These are phyloP conservation scores for Yamadazyma friedrichii DNA, from an alignment of 1,139 yeast species.

Conservation along the genomic window DNA sequence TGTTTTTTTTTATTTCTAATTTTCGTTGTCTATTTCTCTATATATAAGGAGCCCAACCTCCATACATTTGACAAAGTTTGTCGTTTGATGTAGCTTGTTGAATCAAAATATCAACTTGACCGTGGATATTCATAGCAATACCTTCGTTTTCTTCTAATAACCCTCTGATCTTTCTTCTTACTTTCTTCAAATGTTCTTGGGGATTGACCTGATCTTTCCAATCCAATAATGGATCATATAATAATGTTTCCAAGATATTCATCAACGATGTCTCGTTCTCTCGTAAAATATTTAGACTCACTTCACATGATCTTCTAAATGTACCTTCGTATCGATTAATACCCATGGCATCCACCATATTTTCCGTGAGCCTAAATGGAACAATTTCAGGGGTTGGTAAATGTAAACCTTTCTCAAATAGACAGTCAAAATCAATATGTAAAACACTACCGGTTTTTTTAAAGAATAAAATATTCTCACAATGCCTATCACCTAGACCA, in stretches of 20 bases:
- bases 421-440: slow-evolving; percentile 96
- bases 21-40: slow-evolving; percentile 11
- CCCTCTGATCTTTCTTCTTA: slow-evolving; percentile 83
- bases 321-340: slow-evolving; percentile 88
- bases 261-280: slow-evolving; percentile 83
- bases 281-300: slow-evolving; percentile 71
- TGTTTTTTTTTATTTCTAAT: neutral
- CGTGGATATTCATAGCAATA: slow-evolving; percentile 83
- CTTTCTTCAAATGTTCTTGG: slow-evolving; percentile 68
- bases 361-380: slow-evolving; percentile 88
- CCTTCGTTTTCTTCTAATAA: slow-evolving; percentile 75
- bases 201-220: slow-evolving; percentile 56
- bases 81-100: slow-evolving; percentile 78
- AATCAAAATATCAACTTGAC: slow-evolving; percentile 87
- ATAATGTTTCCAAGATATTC: slow-evolving; percentile 88
- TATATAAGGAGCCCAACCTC: slow-evolving; percentile 86
- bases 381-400: slow-evolving; percentile 86
- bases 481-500: slow-evolving; percentile 94
- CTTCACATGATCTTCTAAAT: slow-evolving; percentile 83
- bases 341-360: slow-evolving; percentile 90
- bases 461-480: slow-evolving; percentile 82
- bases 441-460: slow-evolving; percentile 75
- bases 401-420: slow-evolving; percentile 80
- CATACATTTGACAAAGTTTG: slow-evolving; percentile 80
- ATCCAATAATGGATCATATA: slow-evolving; percentile 88